Evolutionary conservation across 768 basidiomycete species (phyloP), one percentile per base, ranked within the genome.

Genomic region (Cystobasidium tubakii): DNA sequence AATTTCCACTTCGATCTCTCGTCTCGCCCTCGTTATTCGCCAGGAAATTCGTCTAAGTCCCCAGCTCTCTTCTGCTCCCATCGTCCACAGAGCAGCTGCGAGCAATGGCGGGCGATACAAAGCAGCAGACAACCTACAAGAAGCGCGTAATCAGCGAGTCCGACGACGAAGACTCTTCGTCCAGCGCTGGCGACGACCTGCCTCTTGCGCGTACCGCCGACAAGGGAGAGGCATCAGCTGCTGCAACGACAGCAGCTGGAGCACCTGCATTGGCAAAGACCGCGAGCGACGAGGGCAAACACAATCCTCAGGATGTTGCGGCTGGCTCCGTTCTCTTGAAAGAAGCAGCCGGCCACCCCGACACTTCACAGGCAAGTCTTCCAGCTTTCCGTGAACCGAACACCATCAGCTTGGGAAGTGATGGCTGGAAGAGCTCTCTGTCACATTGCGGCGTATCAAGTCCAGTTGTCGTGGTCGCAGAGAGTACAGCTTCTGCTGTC

Each of bases 101-200:
- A 33, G 21, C 23, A 15, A 44, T 53, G 66, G 66, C 31, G 31
- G 33, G 66, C 53, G 34, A 71, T 60, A 34, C 23, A 46, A 31
- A 71, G 69, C 69, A 71, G 36, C 69, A 65, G 66, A 34, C 44
- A 69, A 71, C 39, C 21, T 64, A 63, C 62, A 73, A 73, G 71
- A 73, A 73, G 62, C 71, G 73, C 21, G 73, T 73, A 10, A 73
- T 73, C 60, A 53, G 39, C 55, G 67, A 71, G 70, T 54, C 42
- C 13, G 54, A 43, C 42, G 69, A 75, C 39, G 53, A 50, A 34
- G 23, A 34, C 64, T 29, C 25, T 6, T 29, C 25, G 13, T 27
- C 25, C 50, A 34, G 27, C 31, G 69, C 33, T 7, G 72, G 53
- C 6, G 66, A 62, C 7, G 69, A 75, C 43, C 57, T 39, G 21